These are phyloP conservation scores for Claviceps pazoutovae DNA, from an alignment of 2,329 filamentous ascomycete genomes.

Conservation along the genomic window DNA sequence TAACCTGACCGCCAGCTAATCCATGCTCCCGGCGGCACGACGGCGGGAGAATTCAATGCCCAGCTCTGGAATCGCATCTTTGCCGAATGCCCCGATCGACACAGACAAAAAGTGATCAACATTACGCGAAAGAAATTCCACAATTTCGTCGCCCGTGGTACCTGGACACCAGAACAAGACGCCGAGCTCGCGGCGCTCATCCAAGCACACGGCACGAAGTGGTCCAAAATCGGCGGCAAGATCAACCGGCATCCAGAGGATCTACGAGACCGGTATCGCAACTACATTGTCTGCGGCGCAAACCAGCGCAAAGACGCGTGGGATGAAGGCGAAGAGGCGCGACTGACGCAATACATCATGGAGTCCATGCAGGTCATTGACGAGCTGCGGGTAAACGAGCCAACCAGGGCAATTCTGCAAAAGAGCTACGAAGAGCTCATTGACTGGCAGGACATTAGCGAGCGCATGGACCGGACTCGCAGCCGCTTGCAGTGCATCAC, in stretches of 20 bases:
- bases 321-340: slow-evolving; percentile 44
- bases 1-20: slow-evolving; percentile 17
- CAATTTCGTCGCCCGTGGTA: slow-evolving; percentile 44
- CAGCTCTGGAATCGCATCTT: slow-evolving; percentile 38
- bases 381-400: slow-evolving; percentile 19
- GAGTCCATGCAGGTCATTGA: slow-evolving; percentile 37
- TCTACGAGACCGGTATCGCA: slow-evolving; percentile 55
- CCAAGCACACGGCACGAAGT: slow-evolving; percentile 32
- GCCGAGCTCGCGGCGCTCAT: slow-evolving; percentile 22
- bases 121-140: slow-evolving; percentile 50
- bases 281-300: slow-evolving; percentile 47
- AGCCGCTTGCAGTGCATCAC: slow-evolving; percentile 52
- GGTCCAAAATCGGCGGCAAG: slow-evolving; percentile 45
- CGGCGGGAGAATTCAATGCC: slow-evolving; percentile 20
- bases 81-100: slow-evolving; percentile 33
- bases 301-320: slow-evolving; percentile 40
- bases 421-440: slow-evolving; percentile 38
- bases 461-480: slow-evolving; percentile 45
- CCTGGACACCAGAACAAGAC: slow-evolving; percentile 26
- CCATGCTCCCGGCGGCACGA: slow-evolving; percentile 21
- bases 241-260: slow-evolving; percentile 53
- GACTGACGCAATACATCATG: slow-evolving; percentile 37
- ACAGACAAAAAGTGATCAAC: slow-evolving; percentile 39
- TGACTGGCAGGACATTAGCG: slow-evolving; percentile 52
- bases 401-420: slow-evolving; percentile 18